Conservation (phyloP, 495 filamentous ascomycete species). For the Penicillium psychrofluorescens region DNA sequence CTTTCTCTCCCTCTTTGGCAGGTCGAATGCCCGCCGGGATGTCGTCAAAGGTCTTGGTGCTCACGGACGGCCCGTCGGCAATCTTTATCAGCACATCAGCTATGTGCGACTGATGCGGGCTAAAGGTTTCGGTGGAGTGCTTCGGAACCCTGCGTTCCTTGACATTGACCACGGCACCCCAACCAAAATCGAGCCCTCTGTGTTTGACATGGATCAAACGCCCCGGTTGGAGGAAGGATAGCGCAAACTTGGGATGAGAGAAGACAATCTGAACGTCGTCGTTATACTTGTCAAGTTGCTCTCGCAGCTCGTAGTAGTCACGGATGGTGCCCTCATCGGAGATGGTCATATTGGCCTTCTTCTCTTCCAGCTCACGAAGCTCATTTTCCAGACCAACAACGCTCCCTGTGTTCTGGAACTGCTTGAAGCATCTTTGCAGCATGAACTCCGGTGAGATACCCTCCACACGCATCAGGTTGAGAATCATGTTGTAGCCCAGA, state of each 20-base stretch:
- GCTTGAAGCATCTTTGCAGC: constrained; percentile 93
- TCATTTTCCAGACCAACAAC: constrained; percentile 77
- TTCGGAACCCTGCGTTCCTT: constrained; percentile 53
- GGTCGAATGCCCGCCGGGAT: constrained; percentile 58
- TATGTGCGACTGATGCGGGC: constrained; percentile 65
- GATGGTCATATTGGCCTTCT: constrained; percentile 65
- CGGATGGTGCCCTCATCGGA: constrained; percentile 78
- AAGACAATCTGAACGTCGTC: constrained; percentile 84
- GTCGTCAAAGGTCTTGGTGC: constrained; percentile 51
- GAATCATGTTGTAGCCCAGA: constrained; percentile 98
- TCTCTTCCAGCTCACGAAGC: constrained; percentile 62
- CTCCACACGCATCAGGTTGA: constrained; percentile 92
- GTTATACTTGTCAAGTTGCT: constrained; percentile 72
- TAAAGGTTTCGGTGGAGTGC: constrained; percentile 54
- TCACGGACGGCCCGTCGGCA: constrained; percentile 48
- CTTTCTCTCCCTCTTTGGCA: constrained; percentile 55
- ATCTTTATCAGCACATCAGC: constrained; percentile 78
- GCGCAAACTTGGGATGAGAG: constrained; percentile 76
- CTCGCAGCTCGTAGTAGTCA: constrained; percentile 82
- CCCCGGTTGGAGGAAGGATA: constrained; percentile 73
- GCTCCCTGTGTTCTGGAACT: constrained; percentile 90
- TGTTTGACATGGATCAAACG: constrained; percentile 78
- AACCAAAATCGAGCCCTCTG: constrained; percentile 77
- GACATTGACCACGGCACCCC: constrained; percentile 78
- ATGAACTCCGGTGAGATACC: constrained; percentile 95